phyloP scores from a whole-genome alignment of 495 filamentous ascomycete species.

The Saxispiralis lemnorum region DNA sequence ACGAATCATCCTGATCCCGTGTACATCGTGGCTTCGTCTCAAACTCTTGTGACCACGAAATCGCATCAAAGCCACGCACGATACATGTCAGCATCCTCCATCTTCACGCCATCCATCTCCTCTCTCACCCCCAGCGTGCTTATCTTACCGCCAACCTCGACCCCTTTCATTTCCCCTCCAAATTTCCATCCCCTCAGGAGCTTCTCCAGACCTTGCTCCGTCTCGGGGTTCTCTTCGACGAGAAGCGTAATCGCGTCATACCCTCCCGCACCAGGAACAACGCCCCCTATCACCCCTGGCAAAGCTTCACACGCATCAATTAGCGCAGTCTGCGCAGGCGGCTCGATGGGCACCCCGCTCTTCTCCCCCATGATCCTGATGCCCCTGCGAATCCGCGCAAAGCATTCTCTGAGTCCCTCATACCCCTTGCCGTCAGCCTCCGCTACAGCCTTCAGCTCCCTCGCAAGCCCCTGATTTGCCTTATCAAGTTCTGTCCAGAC shows the following conservation, averaged over 20 bases:
- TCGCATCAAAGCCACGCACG: conserved; percentile 35
- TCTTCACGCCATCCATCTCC: conserved; percentile 67
- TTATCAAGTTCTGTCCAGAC: conserved; percentile 59
- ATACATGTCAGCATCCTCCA: conserved; percentile 46
- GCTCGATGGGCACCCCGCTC: conserved; percentile 79
- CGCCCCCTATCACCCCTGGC: conserved; percentile 71
- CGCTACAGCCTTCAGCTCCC: conserved; percentile 25
- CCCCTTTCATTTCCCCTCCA: conserved; percentile 25
- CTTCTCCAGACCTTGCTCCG: conserved; percentile 41
- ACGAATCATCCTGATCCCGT: no score
- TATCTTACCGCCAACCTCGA: conserved; percentile 47
- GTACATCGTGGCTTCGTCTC: no score
- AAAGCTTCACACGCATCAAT: conserved; percentile 55
- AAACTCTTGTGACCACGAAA: background rate
- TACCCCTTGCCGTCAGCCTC: conserved; percentile 16
- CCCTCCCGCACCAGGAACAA: conserved; percentile 87
- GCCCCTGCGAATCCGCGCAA: conserved; percentile 36
- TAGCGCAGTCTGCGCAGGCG: conserved; percentile 63
- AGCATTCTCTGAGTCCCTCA: conserved; percentile 22
- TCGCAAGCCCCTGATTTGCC: conserved; percentile 53
- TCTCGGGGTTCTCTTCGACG: conserved; percentile 53
- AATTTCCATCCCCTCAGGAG: conserved; percentile 49
- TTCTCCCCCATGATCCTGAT: conserved; percentile 58
- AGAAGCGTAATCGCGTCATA: conserved; percentile 81
- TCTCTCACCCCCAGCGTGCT: conserved; percentile 64